These are phyloP conservation scores for Fusarium ramigenum DNA, from an alignment of 2,329 filamentous ascomycete genomes.

Conservation along the genomic window DNA sequence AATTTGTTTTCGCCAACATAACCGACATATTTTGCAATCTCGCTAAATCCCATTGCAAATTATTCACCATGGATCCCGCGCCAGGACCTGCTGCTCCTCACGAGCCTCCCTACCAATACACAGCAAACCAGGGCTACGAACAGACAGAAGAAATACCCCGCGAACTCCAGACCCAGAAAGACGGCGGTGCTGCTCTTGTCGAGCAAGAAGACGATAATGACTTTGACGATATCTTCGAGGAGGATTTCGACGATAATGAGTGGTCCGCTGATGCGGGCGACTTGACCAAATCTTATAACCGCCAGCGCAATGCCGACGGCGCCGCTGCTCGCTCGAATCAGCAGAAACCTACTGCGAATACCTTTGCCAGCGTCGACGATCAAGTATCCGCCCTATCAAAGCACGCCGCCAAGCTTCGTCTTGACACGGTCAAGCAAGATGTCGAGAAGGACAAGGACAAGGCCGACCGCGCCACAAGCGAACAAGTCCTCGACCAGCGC, in stretches of 20 bases:
- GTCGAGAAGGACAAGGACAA: slow-evolving; percentile 78
- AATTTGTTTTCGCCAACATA: neutral
- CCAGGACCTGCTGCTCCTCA: slow-evolving; percentile 52
- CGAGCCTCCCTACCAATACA: slow-evolving; percentile 57
- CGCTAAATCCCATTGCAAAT: slow-evolving; percentile 1
- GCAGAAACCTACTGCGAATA: slow-evolving; percentile 83
- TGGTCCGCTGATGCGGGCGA: slow-evolving; percentile 70
- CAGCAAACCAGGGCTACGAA: slow-evolving; percentile 56
- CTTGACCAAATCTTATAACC: slow-evolving; percentile 88
- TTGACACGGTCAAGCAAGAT: slow-evolving; percentile 70
- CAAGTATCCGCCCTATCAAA: slow-evolving; percentile 85
- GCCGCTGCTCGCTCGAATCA: slow-evolving; percentile 74
- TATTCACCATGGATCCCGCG: slow-evolving; percentile 24
- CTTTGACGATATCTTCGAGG: slow-evolving; percentile 47
- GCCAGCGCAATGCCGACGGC: slow-evolving; percentile 71
- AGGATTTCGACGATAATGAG: slow-evolving; percentile 71
- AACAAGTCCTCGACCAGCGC: slow-evolving; percentile 92
- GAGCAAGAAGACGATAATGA: slow-evolving; percentile 39
- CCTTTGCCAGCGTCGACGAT: slow-evolving; percentile 81
- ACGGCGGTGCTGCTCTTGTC: slow-evolving; percentile 35
- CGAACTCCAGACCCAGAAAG: slow-evolving; percentile 45
- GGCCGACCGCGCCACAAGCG: slow-evolving; percentile 90
- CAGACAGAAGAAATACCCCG: slow-evolving; percentile 48
- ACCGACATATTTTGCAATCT: neutral
- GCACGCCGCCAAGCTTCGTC: slow-evolving; percentile 85